Base-by-base conservation (phyloP, 2,329 filamentous ascomycete genomes). In the Alternaria tenuissima region DNA sequence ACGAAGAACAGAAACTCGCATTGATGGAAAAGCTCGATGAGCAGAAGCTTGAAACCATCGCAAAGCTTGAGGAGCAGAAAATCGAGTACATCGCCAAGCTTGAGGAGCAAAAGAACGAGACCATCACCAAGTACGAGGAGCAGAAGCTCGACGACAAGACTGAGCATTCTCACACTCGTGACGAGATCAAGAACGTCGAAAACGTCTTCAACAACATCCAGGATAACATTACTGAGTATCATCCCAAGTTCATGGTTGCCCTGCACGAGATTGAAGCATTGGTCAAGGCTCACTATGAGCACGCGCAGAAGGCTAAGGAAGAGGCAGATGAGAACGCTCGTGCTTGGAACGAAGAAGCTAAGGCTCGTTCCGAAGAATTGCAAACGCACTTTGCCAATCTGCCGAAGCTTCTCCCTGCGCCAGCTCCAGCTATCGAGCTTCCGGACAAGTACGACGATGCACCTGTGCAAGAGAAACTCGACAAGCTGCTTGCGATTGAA, bases 271-370 rank as follows among this genome's bases (percentile, higher is more conserved):
- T 98, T n/a, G 84, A 96, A 39, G 83, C 88, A 7, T 85, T 96
- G 24, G 91, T 97, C 55, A 90, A 88, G 24, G 88, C 96, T 74
- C 94, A 98, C 76, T 97, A 91, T 71, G 93, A 96, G 68, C 92
- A 96, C 74, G 91, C 93, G 14, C 93, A 94, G 78, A 85, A 86
- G 44, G 76, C 80, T 11, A 79, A 81, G 46, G 78, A 80, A 51
- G 78, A 80, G 44, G 77, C 81, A 14, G 78, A 82, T 14, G 79
- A 83, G 58, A 77, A 80, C 9, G 73, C 79, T 34, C 78, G 76
- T 26, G 70, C 75, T 20, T 77, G 79, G 43, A 76, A 81, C 18
- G 81, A 83, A 44, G 81, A 83, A 48, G 76, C 79, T 2, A 81
- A 78, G 64, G 68, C 76, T 30, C 77, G 81, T 9, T 76, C 80